A percentile compares a stretch with the other conserved stretches of the same genome.
phyloP scores from a whole-genome alignment of 495 filamentous ascomycete species.

The Copromyces sp. region DNA sequence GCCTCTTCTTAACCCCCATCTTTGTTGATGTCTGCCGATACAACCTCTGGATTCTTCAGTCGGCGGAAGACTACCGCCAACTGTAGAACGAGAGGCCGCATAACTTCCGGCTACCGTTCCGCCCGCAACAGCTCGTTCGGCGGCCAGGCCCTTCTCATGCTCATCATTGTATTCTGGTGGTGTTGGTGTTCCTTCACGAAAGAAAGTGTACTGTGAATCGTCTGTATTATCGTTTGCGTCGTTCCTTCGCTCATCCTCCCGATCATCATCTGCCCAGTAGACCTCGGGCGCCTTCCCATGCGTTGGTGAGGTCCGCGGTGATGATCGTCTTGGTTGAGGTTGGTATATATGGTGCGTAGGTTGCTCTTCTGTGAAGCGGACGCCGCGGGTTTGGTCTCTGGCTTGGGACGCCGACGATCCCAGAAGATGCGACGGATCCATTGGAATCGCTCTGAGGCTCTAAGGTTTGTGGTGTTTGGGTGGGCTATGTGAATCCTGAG shows the following conservation, averaged over 20 bases:
- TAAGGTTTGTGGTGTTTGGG: not conserved
- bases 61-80: not conserved
- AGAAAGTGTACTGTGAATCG: constrained; percentile 22
- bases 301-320: not conserved
- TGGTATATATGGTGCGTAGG: constrained; percentile 5
- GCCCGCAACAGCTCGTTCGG: not conserved
- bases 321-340: not conserved
- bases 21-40: not conserved
- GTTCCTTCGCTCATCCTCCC: not conserved
- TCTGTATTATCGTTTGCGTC: not conserved
- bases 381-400: constrained; percentile 6
- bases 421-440: constrained; percentile 13
- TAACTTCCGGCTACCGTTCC: not conserved
- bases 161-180: constrained; percentile 13
- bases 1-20: constrained; percentile 7
- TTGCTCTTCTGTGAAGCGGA: constrained; percentile 20
- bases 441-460: not conserved
- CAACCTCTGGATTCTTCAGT: not conserved
- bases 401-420: constrained; percentile 12
- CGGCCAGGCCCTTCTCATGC: constrained; percentile 7
- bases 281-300: constrained; percentile 10
- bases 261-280: constrained; percentile 23
- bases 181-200: constrained; percentile 26
- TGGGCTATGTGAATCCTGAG: constrained; percentile 10
- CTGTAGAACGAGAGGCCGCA: not conserved